Base-by-base conservation (phyloP, 495 filamentous ascomycete genomes). In the Rostrohypoxylon terebratum region DNA sequence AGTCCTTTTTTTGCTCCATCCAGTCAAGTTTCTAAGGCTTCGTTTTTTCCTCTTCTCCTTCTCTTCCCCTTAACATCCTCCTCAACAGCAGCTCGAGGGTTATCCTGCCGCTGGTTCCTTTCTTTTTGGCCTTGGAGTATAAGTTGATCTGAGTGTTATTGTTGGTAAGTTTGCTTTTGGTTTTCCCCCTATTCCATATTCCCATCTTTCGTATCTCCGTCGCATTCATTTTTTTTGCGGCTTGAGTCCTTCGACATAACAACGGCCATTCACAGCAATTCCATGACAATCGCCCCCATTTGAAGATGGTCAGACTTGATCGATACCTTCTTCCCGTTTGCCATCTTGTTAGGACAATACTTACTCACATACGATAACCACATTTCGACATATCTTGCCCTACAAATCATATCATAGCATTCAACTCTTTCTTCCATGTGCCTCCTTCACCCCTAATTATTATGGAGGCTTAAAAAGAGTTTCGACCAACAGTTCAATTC, bases 71-170 rank as follows among this genome's bases (percentile, higher is more conserved):
- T 60, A 44, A 64, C 71, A 74, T 67, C 71, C 62, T 70, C 50
- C 55, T 74, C 71, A 50, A 63, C 71, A 74, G 69, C 63, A 72
- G 66, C 71, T 70, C 67, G 51, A 67, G 71, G 71, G 50, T 57
- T 60, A 54, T 45, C 63, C 63, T 74, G 71, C 62, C 66, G 66
- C 66, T 70, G 66, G 58, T 74, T 74, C 25, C 71, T 74, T 74
- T 74, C 71, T 74, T 74, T 74, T 74, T 74, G 66, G 66, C 71
- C 57, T 68, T 74, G 71, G 71, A 74, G 63, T 74, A 69, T 50
- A 74, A 66, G 66, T 74, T 53, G 51, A 74, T 54, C 66, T 42
- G 50, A 70, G 62, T 63, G 58, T 74, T 70, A 74, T 69, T 67
- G 53, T 63, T 63, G 71, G 71, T 74, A 55, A 70, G 71, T 70